A percentile compares a stretch with the other conserved stretches of the same genome.
Conservation (phyloP, 78 protist species). For the Tieghemostelium lacteum region DNA sequence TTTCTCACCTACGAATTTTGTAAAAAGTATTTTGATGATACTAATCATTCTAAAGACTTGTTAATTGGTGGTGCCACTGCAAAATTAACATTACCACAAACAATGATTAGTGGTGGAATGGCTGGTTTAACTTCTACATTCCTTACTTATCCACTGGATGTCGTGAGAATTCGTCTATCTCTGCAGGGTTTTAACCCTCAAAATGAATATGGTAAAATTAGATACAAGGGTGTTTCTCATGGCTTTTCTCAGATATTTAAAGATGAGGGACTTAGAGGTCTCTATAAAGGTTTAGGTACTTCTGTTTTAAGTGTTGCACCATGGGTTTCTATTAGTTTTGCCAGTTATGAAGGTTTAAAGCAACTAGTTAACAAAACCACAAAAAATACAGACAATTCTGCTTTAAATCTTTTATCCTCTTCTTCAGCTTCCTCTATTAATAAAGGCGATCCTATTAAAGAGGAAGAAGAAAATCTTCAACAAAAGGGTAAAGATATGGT, state of each 20-base stretch:
- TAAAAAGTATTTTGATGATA: neutral
- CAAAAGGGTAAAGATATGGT: constrained; percentile 35
- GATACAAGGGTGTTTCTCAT: constrained; percentile 50
- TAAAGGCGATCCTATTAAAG: neutral
- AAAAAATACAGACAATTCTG: too few species aligned
- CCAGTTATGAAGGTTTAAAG: constrained; percentile 54
- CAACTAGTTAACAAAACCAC: neutral
- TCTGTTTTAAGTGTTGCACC: constrained; percentile 41
- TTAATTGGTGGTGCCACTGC: neutral
- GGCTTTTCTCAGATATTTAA: constrained; percentile 21
- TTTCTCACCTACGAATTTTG: constrained; percentile 36
- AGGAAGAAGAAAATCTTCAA: neutral
- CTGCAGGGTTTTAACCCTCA: constrained; percentile 18
- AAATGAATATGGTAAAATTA: neutral
- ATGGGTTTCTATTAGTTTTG: constrained; percentile 55
- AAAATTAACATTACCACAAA: constrained; percentile 3
- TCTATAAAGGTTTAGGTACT: constrained; percentile 62
- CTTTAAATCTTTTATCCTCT: too few species aligned
- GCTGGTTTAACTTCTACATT: constrained; percentile 61
- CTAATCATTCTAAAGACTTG: neutral
- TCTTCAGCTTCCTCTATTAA: neutral
- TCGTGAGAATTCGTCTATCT: constrained; percentile 31
- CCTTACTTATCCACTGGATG: constrained; percentile 45
- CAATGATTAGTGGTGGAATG: constrained; percentile 39
- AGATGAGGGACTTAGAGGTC: constrained; percentile 57